These are phyloP conservation scores for Rheum nobile DNA, from an alignment of 148 eudicot genomes.

Conservation along the genomic window DNA sequence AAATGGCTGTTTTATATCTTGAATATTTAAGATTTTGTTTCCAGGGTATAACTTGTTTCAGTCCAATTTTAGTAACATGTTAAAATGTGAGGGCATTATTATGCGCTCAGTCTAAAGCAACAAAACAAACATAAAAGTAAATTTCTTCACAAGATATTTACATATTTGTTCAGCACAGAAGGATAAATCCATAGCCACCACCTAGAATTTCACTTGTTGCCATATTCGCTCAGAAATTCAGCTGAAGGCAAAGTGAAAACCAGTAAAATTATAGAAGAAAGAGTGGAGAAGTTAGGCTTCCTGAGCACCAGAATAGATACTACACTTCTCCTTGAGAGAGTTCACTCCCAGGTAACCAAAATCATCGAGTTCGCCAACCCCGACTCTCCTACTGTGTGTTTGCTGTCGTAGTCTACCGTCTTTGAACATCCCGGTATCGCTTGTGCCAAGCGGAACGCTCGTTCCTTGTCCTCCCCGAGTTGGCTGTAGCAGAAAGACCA, in stretches of 20 bases:
- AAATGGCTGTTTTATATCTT: too few species aligned
- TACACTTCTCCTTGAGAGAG: background rate
- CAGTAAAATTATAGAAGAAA: background rate
- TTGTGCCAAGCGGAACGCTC: constrained; percentile 35
- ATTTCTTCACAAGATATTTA: background rate
- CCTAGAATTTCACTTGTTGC: background rate
- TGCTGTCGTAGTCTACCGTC: constrained; percentile 31
- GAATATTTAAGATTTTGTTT: too few species aligned
- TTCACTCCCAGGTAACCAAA: constrained; percentile 52
- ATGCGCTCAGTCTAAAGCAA: too few species aligned
- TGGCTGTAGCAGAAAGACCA: constrained; percentile 60
- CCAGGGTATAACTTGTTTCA: too few species aligned
- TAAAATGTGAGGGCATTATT: too few species aligned
- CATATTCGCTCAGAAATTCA: background rate
- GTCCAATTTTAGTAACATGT: too few species aligned
- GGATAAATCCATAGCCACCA: background rate
- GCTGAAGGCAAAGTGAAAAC: background rate
- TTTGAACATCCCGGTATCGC: constrained; percentile 60
- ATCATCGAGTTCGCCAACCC: constrained; percentile 57
- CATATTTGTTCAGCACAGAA: background rate
- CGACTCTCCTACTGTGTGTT: constrained; percentile 37
- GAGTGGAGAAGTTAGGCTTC: background rate
- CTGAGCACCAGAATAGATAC: background rate
- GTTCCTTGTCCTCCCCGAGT: constrained; percentile 27
- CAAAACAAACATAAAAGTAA: background rate